Evolutionary conservation across 2,329 filamentous ascomycete genomes (phyloP).

Genomic region (Phoma sp.): DNA sequence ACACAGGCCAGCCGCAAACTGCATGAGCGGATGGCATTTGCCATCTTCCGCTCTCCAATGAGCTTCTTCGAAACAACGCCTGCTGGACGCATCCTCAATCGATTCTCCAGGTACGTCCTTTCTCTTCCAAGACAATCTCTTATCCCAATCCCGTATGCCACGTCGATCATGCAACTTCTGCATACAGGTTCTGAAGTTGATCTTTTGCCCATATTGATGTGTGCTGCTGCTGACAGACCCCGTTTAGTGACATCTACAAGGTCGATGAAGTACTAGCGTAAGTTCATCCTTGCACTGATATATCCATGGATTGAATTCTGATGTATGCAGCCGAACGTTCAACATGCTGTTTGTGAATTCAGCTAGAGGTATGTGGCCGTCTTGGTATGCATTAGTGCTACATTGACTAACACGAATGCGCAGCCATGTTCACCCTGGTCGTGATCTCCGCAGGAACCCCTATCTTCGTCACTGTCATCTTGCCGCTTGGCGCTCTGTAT

Average conservation of each 20-base stretch:
- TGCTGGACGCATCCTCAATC: conserved; percentile 92
- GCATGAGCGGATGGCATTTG: conserved; percentile 95
- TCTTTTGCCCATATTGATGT: not conserved
- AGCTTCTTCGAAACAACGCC: conserved; percentile 98
- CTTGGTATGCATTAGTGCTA: conserved; percentile 23
- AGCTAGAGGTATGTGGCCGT: conserved; percentile 53
- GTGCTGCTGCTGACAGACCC: conserved; percentile 8
- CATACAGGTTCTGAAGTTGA: not conserved
- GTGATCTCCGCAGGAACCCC: conserved; percentile 86
- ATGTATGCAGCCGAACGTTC: conserved; percentile 73
- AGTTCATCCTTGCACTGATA: conserved; percentile 33
- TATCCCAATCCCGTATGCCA: not conserved
- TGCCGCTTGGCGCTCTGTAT: conserved; percentile 83
- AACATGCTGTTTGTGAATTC: conserved; percentile 77
- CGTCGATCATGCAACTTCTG: not conserved
- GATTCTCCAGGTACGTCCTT: conserved; percentile 82
- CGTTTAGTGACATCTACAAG: conserved; percentile 72
- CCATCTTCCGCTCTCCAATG: conserved; percentile 98
- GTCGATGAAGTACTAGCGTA: conserved; percentile 90
- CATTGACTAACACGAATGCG: conserved; percentile 29
- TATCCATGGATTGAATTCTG: not conserved
- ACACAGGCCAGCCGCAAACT: conserved; percentile 86
- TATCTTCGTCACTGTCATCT: conserved; percentile 77
- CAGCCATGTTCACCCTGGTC: conserved; percentile 77
- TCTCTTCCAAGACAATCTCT: not conserved